Conservation (phyloP, 2,329 filamentous ascomycete species). For the Apiospora malaysiana region DNA sequence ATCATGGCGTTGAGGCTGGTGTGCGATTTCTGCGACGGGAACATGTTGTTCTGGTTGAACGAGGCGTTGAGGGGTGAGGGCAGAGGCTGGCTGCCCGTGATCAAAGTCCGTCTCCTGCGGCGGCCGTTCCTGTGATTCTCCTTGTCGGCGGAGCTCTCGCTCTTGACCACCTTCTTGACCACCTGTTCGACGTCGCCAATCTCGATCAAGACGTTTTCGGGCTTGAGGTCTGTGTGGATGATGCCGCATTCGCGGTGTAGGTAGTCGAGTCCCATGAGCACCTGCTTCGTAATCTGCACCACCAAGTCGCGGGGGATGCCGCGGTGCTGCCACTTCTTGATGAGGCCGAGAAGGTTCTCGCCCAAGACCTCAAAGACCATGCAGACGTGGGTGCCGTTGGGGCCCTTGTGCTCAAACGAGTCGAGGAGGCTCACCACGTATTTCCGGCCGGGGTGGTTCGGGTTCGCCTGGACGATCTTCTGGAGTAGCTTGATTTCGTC, state of each 20-base stretch:
- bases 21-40: conserved; percentile 66
- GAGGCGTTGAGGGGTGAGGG: conserved; percentile 92
- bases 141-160: conserved; percentile 69
- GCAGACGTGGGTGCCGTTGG: conserved; percentile 95
- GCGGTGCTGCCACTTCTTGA: conserved; percentile 98
- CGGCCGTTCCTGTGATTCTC: conserved; percentile 93
- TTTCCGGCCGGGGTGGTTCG: conserved; percentile 88
- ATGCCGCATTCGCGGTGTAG: conserved; percentile 98
- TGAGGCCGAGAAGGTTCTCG: conserved; percentile 91
- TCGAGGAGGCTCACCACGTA: conserved; percentile 96
- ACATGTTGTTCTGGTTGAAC: conserved; percentile 82
- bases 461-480: conserved; percentile 94
- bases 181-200: conserved; percentile 99
- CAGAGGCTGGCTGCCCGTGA: conserved; percentile 95
- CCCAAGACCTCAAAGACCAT: conserved; percentile 99
- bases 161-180: conserved; percentile 93
- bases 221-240: conserved; percentile 97
- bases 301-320: conserved; percentile 96
- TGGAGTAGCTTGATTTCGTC: conserved; percentile 99
- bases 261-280: conserved; percentile 93
- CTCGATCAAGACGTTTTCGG: conserved; percentile 97
- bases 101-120: conserved; percentile 86
- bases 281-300: conserved; percentile 99
- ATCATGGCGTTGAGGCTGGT: conserved; percentile 85
- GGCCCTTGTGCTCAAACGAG: conserved; percentile 96